phyloP scores from a whole-genome alignment of 2,329 filamentous ascomycete species.

The Thermomyces lanuginosus region DNA sequence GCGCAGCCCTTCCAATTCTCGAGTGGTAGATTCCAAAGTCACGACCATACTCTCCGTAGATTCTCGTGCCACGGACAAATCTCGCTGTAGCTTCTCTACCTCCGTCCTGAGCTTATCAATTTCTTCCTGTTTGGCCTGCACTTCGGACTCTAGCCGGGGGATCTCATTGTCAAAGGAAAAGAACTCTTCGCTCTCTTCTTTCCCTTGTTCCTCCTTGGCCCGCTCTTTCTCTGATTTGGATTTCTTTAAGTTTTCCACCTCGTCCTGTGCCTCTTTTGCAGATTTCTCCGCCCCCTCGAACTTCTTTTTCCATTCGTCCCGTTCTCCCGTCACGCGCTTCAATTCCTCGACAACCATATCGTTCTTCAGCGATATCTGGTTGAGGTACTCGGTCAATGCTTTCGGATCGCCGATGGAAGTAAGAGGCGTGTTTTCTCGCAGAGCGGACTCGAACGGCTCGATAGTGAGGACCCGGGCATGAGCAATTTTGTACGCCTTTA shows the following conservation, averaged over 20 bases:
- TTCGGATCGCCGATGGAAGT: conserved; percentile 74
- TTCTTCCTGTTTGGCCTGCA: conserved; percentile 53
- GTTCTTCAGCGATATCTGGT: conserved; percentile 66
- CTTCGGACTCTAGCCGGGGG: conserved; percentile 59
- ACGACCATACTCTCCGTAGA: conserved; percentile 48
- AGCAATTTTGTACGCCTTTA: conserved; percentile 81
- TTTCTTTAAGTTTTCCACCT: conserved; percentile 42
- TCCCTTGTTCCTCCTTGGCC: conserved; percentile 6
- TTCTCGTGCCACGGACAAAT: conserved; percentile 56
- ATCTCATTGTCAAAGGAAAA: conserved; percentile 88
- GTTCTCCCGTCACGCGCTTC: conserved; percentile 68
- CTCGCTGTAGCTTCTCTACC: conserved; percentile 50
- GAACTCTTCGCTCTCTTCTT: conserved; percentile 48
- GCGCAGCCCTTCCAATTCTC: conserved; percentile 42
- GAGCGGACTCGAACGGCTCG: conserved; percentile 78
- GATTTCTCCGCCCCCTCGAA: conserved; percentile 51
- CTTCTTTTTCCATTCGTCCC: conserved; percentile 64
- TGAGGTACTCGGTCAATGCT: conserved; percentile 76
- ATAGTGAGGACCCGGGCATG: conserved; percentile 75
- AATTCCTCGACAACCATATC: conserved; percentile 92
- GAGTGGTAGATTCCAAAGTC: conserved; percentile 50
- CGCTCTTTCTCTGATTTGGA: conserved; percentile 14
- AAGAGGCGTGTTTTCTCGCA: conserved; percentile 84
- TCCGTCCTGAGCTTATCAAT: conserved; percentile 54
- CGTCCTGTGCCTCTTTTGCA: conserved; percentile 44